phyloP scores from a whole-genome alignment of 345 rosid genomes.

The Bruguiera parviflora region DNA sequence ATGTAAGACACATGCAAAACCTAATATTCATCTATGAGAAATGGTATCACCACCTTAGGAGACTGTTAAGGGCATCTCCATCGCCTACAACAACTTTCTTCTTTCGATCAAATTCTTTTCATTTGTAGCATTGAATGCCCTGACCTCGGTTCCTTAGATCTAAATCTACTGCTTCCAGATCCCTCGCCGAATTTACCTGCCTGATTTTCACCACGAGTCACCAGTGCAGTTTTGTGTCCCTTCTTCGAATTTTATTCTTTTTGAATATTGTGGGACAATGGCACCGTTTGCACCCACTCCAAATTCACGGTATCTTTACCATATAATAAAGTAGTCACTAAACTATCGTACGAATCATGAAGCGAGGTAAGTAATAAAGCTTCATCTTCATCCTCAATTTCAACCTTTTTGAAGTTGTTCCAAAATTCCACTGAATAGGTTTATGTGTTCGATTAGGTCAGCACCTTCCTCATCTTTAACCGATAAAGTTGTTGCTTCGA shows the following conservation, averaged over 20 bases:
- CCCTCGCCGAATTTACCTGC: no score
- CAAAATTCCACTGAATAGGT: background rate
- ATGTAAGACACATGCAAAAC: no score
- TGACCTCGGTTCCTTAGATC: no score
- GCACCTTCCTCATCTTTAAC: background rate
- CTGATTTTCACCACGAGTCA: no score
- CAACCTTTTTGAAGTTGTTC: background rate
- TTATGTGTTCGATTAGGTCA: background rate
- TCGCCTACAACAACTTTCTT: no score
- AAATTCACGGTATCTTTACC: background rate
- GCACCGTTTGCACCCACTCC: background rate
- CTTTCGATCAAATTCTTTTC: no score
- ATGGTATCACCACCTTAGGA: no score
- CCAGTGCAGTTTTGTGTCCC: no score
- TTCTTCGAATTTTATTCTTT: background rate
- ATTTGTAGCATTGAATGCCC: no score
- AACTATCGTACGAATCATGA: background rate
- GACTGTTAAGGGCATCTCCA: no score
- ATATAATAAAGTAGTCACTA: background rate
- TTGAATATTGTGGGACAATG: background rate
- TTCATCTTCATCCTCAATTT: background rate
- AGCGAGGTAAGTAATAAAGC: background rate
- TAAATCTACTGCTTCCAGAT: no score
- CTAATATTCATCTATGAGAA: no score
- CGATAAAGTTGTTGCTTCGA: background rate